Base-by-base conservation (phyloP, 306 rosid species). In the Trifolium dubium region DNA sequence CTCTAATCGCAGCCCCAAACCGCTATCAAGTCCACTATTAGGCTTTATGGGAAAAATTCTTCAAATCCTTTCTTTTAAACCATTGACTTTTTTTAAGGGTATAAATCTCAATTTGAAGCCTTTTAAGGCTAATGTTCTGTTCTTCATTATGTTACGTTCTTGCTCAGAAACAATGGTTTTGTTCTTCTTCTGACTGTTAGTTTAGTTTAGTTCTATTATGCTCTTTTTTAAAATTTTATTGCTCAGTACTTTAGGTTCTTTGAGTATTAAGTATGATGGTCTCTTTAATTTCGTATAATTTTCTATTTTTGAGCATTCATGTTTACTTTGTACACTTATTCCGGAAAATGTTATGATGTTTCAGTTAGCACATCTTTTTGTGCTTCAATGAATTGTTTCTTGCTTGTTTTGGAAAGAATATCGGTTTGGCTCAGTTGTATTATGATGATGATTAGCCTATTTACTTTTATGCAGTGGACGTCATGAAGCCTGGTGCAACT, bases 401-500 rank as follows among this genome's bases (percentile, higher is more conserved):
- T 29, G 62, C 51, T 7, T 14, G 40, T 54, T 49, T 40, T 23
- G 6, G 18, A 14, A 61, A 2, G 15, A 9, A 10, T 31, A 11
- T 61, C 6, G 5, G 54, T 29, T 39, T n/a, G 59, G 35, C 30
- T 58, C 56, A 5, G 10, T 15, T 53, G 51, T 72, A 5, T n/a
- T 32, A 28, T 59, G 28, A 35, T 0, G 29, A n/a, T 67, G 10
- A 75, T 12, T 65, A 13, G 41, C 30, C 39, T 10, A 5, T 77
- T 56, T 75, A 9, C 50, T 56, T 72, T 40, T 76, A 14, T 81
- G 79, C 91, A 90, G 98, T 88, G 83, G 94, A 90, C 19, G 72
- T 84, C 44, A 83, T 92, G 96, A 81, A 79, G 61, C 84, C 88
- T 0, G 91, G 73, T 4, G 63, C 88, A 15, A 88, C 90, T 55